phyloP scores from a whole-genome alignment of 2,329 filamentous ascomycete species.

The Cyphellophora europaea region DNA sequence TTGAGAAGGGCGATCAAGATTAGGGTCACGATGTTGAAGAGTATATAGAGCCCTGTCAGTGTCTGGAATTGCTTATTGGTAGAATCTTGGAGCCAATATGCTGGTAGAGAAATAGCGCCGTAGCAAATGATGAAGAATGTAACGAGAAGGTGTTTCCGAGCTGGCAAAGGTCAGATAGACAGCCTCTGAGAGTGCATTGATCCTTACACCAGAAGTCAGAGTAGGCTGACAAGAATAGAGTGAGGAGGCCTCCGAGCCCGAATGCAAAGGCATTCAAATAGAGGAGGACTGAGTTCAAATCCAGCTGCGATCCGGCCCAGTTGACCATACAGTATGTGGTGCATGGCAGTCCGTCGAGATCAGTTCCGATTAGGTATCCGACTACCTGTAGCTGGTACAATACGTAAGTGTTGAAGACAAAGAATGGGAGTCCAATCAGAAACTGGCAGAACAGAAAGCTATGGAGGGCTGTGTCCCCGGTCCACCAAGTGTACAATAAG shows the following conservation, averaged over 20 bases:
- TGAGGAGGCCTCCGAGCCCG: conserved; percentile 1
- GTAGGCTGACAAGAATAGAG: conserved; percentile 1
- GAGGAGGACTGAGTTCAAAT: conserved; percentile 3
- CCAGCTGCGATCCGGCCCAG: background rate
- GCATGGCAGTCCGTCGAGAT: conserved; percentile 2
- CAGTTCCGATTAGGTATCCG: conserved; percentile 2
- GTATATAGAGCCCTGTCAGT: conserved; percentile 1
- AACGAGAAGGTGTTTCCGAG: conserved; percentile 2
- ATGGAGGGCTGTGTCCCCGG: background rate
- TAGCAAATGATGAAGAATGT: conserved; percentile 2
- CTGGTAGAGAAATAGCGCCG: conserved; percentile 1
- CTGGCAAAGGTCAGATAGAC: too few relatives aligned
- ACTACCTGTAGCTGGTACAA: conserved; percentile 2
- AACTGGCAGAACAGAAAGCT: conserved; percentile 1
- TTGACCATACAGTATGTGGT: conserved; percentile 5
- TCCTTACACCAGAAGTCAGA: conserved; percentile 4
- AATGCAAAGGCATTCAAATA: conserved; percentile 5
- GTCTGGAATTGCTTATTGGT: background rate
- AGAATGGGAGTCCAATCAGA: conserved; percentile 2
- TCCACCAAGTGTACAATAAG: conserved; percentile 6
- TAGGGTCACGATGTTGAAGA: conserved; percentile 3
- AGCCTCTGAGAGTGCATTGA: too few relatives aligned
- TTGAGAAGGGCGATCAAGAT: conserved; percentile 3
- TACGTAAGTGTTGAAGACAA: conserved; percentile 1
- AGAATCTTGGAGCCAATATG: conserved; percentile 2